These are phyloP conservation scores for Carpinus viminea DNA, from an alignment of 306 rosid species.

Conservation along the genomic window DNA sequence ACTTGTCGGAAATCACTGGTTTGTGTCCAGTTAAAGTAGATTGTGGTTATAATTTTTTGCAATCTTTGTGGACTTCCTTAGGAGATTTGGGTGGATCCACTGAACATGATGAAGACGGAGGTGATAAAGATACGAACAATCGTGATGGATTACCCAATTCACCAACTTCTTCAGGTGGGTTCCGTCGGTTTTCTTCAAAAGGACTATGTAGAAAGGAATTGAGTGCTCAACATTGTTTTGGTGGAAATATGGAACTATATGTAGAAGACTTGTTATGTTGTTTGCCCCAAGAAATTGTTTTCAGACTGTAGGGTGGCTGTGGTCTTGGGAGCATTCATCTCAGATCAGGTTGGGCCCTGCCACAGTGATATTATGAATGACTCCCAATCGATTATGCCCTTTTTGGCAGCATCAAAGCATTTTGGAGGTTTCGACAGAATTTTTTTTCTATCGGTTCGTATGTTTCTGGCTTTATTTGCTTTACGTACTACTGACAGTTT, in stretches of 20 bases:
- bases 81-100: constrained; percentile 98
- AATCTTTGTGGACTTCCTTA: constrained; percentile 25
- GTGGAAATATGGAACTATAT: constrained; percentile 85
- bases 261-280: constrained; percentile 79
- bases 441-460: constrained; percentile 81
- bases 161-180: constrained; percentile 99
- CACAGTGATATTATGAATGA: constrained; percentile 78
- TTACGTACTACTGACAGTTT: constrained; percentile 60
- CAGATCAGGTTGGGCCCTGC: constrained; percentile 69
- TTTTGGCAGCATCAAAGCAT: constrained; percentile 68
- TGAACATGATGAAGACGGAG: constrained; percentile 75
- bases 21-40: background rate
- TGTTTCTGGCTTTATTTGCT: constrained; percentile 79
- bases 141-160: constrained; percentile 82
- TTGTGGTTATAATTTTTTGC: background rate
- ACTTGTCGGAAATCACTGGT: background rate
- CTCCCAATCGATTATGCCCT: constrained; percentile 52
- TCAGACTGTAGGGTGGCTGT: constrained; percentile 89
- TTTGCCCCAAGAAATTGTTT: constrained; percentile 77
- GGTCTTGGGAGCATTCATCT: constrained; percentile 79
- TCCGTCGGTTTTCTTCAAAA: constrained; percentile 95
- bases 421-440: constrained; percentile 75
- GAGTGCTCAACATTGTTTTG: constrained; percentile 87
- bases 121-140: constrained; percentile 57
- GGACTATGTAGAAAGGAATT: constrained; percentile 96